These are phyloP conservation scores for Yamadazyma membranifaciens DNA, from an alignment of 1,139 yeast species.

Conservation along the genomic window DNA sequence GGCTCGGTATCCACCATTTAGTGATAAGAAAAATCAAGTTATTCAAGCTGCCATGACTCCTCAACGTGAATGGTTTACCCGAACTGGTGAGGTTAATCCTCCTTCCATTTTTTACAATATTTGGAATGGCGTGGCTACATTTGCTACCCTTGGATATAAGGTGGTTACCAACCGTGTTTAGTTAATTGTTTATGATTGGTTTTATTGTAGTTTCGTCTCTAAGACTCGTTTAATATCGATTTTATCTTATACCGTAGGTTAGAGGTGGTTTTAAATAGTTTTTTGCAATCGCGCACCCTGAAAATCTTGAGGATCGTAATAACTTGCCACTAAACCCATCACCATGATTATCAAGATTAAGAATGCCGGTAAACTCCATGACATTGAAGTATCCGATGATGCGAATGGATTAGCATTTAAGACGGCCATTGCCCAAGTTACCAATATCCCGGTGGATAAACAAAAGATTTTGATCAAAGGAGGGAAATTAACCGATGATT, in stretches of 20 bases:
- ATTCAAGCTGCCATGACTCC: slow-evolving; percentile 21
- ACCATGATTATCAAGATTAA: slow-evolving; percentile 42
- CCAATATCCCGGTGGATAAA: slow-evolving; percentile 81
- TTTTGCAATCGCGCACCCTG: not conserved
- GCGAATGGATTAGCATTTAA: slow-evolving; percentile 73
- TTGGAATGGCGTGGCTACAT: slow-evolving; percentile 29
- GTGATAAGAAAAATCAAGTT: slow-evolving; percentile 29
- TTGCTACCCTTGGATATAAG: slow-evolving; percentile 13
- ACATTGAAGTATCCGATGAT: slow-evolving; percentile 54
- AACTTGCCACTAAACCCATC: slow-evolving; percentile 7
- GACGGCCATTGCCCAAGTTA: slow-evolving; percentile 64
- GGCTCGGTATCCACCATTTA: slow-evolving; percentile 71
- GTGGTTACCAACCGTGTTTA: slow-evolving; percentile 10
- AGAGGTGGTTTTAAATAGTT: no score
- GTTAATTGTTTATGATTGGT: not conserved
- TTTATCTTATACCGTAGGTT: no score
- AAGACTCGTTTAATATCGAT: not conserved
- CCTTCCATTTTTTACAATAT: slow-evolving; percentile 33
- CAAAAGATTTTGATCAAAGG: slow-evolving; percentile 90
- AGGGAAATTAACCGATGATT: slow-evolving; percentile 78
- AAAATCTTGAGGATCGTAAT: not conserved
- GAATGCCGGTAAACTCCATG: slow-evolving; percentile 82
- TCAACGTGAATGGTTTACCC: slow-evolving; percentile 33
- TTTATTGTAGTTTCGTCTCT: not conserved
- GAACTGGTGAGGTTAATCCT: slow-evolving; percentile 31